Conservation (phyloP, 345 rosid genomes). For the Aethionema arabicum region DNA sequence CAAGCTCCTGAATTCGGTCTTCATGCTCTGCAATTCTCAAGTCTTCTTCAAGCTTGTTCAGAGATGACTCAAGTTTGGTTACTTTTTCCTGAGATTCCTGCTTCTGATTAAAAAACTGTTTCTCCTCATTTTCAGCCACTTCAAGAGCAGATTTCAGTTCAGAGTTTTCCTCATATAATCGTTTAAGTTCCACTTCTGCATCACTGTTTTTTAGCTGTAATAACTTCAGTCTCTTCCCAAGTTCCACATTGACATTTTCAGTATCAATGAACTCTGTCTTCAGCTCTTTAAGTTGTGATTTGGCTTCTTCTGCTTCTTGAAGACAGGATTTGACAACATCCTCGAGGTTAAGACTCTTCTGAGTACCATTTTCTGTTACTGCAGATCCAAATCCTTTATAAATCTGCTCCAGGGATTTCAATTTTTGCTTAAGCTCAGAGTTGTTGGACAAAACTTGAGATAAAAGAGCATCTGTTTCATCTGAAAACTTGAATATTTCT, state of each 20-base stretch:
- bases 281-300: no score
- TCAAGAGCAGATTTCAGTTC: constrained; percentile 47
- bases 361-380: no score
- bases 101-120: constrained; percentile 36
- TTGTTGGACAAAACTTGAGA: constrained; percentile 54
- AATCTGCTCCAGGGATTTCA: constrained; percentile 33
- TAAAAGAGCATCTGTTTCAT: constrained; percentile 57
- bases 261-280: no score
- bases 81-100: constrained; percentile 53
- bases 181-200: no score
- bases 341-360: no score
- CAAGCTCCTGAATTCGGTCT: constrained; percentile 85
- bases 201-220: no score
- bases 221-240: no score
- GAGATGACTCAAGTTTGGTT: constrained; percentile 49
- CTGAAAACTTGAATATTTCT: constrained; percentile 59
- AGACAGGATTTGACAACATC: no score
- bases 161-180: constrained; percentile 47
- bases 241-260: no score
- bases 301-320: no score
- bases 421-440: constrained; percentile 66
- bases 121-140: constrained; percentile 51
- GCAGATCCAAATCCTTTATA: no score
- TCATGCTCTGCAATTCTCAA: constrained; percentile 79
- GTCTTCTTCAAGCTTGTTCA: constrained; percentile 64